These are phyloP conservation scores for Sclerotinia nivalis DNA, from an alignment of 2,329 filamentous ascomycete genomes.

Conservation along the genomic window DNA sequence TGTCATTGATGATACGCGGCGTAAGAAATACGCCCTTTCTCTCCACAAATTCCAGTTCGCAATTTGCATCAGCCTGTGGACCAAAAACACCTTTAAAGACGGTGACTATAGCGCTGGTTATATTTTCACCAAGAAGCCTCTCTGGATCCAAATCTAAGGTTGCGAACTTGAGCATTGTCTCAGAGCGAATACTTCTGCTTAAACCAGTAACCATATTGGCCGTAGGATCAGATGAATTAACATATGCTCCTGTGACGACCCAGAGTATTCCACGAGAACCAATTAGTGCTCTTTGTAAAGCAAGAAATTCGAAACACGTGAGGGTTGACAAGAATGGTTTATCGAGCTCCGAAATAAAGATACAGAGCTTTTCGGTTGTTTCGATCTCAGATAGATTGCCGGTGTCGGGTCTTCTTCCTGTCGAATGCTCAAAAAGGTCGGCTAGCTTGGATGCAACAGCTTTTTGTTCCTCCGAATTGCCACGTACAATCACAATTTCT, in stretches of 20 bases:
- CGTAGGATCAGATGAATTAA: slow-evolving; percentile 36
- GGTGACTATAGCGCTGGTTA: neutral
- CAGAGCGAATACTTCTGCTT: slow-evolving; percentile 21
- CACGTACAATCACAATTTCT: slow-evolving; percentile 3
- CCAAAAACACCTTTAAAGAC: slow-evolving; percentile 6
- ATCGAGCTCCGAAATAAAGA: slow-evolving; percentile 52
- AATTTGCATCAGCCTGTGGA: neutral
- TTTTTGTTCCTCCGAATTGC: neutral
- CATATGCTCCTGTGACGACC: slow-evolving; percentile 50
- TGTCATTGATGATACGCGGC: slow-evolving; percentile 20
- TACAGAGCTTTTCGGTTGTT: slow-evolving; percentile 39
- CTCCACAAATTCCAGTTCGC: slow-evolving; percentile 10
- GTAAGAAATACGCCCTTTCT: slow-evolving; percentile 13
- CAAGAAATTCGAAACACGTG: slow-evolving; percentile 44
- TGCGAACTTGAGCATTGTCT: slow-evolving; percentile 21
- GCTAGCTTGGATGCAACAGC: slow-evolving; percentile 3
- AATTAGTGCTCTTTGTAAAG: slow-evolving; percentile 46
- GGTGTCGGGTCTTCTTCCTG: slow-evolving; percentile 3
- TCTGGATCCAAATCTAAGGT: slow-evolving; percentile 22
- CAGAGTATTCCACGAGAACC: slow-evolving; percentile 49
- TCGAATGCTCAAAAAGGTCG: slow-evolving; percentile 10
- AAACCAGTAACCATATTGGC: slow-evolving; percentile 33
- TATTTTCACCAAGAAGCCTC: neutral
- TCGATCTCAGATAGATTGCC: slow-evolving; percentile 38
- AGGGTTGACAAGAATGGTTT: slow-evolving; percentile 45